Evolutionary conservation across 805 yeast genomes (phyloP), one percentile per base, ranked within the genome.

Genomic region (Candida michaelii): DNA sequence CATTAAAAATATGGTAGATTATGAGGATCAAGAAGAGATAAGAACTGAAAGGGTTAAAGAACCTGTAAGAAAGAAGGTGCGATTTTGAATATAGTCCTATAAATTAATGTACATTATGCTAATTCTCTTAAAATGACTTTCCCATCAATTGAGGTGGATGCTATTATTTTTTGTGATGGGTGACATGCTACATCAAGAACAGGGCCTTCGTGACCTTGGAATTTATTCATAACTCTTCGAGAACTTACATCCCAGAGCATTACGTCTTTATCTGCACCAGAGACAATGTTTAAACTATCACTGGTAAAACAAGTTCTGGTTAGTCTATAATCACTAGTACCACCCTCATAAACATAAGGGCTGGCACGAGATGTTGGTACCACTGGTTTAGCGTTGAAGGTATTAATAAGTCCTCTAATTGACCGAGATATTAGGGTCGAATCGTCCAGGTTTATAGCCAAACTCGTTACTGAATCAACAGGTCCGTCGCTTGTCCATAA

Each of bases 241-340:
- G 83, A 65, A 3, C 69, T 68, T 12, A 75, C 64, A 46, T 82
- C 82, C 91, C 90, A 86, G 3, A 73, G 49, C 4, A 79, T 76
- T 0, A 76, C 71, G 5, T 78, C 69, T 1, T 73, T 66, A 56
- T 85, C 89, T 1, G 87, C 76, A 0, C 91, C 93, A 13, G 87
- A 77, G 3, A 63, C 49, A 7, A 78, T 54, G 51, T 66, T 46
- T 52, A 67, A 52, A 38, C 63, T 69, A 40, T 66, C 66, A 7
- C 52, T 52, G n/a, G 78, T 67, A 49, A 81, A 69, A 9, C 69
- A 58, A 2, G 80, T 70, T 42, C 85, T 62, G 0, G 80, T 70
- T 27, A 79, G 52, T 32, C 73, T 66, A 42, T 73, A 74, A 16
- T 38, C 29, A 2, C 80, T 62, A 0, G 72, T 66, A 0, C 87